Base-by-base conservation (phyloP, 2,329 filamentous ascomycete species). In the Trichoderma sp. region DNA sequence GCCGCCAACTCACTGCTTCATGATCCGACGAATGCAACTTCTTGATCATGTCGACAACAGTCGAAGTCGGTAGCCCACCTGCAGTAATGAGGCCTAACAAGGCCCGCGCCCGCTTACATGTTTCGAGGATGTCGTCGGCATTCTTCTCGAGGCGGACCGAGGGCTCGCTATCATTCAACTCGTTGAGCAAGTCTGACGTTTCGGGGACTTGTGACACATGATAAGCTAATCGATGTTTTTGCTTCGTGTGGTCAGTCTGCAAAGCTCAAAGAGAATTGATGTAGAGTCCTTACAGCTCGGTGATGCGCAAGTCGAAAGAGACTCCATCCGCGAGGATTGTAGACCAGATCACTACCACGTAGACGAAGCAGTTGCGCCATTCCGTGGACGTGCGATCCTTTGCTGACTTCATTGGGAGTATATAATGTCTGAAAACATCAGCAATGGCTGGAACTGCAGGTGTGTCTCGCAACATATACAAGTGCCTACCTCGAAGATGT, bases 351-450 rank as follows among this genome's bases (percentile, higher is more conserved):
- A 33, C 75, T 71, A 10, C 79, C 80, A 19, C 79, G 75, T 0
- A 81, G 72, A 21, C 80, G 74, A 33, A 82, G 72, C 10, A 81
- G 80, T 33, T 81, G 79, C 4, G 79, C 79, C 79, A 82, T 81
- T 19, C 80, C 80, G 66, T 81, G 78, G 13, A 76, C 74, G 69
- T 82, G 80, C 29, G 77, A 75, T 56, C 76, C 76, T n/a, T 71
- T 70, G 19, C 71, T 55, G 14, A 72, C 37, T 14, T 72, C 37
- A 2, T 77, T 72, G 3, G 76, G 76, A 11, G 77, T 71, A 68
- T 78, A 81, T 19, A 81, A 68, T 10, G 78, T 77, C 80, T 81
- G 16, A 49, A 13, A 21, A 14, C 31, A 31, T 43, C 40, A 43
- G 40, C 8, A 19, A 43, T 10, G 16, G 14, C 33, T 13, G 33